Conservation (phyloP, 345 rosid species). For the Conringia planisiliqua region DNA sequence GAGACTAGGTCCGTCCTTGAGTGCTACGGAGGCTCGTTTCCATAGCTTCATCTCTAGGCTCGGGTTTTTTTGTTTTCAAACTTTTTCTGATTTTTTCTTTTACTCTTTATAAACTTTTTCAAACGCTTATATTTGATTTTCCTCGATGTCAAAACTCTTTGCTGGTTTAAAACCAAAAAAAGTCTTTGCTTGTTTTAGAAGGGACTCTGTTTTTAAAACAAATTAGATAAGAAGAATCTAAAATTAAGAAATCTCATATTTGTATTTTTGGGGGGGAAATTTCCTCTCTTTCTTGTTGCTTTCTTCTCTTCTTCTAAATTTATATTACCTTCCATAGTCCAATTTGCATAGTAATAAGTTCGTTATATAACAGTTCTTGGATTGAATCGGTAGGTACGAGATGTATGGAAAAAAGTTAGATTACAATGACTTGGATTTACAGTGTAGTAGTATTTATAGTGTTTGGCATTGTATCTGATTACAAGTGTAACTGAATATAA, state of each 20-base stretch:
- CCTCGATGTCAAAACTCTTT: not conserved
- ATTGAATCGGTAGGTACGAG: not conserved
- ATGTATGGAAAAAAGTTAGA: not conserved
- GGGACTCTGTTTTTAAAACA: not conserved
- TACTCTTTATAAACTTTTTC: not conserved
- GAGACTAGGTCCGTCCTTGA: slow-evolving; percentile 67
- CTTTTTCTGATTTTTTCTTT: not conserved
- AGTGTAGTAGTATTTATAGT: not conserved
- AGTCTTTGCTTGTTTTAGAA: not conserved
- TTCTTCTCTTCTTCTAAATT: not conserved
- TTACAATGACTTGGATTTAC: not conserved
- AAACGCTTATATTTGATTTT: not conserved
- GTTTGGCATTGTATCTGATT: not conserved
- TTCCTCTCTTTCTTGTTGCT: not conserved
- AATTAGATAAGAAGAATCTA: slow-evolving; percentile 11
- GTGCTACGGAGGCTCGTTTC: slow-evolving; percentile 54
- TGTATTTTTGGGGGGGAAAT: not conserved
- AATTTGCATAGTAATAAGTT: not conserved
- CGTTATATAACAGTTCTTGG: not conserved
- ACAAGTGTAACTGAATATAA: not conserved
- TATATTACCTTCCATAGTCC: not conserved
- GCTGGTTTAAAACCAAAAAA: not conserved
- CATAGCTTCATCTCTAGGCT: slow-evolving; percentile 46
- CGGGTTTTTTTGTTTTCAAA: not conserved
- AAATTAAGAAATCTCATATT: slow-evolving; percentile 14